Evolutionary conservation across 768 basidiomycete species (phyloP).

Genomic region (Lentinula boryana): DNA sequence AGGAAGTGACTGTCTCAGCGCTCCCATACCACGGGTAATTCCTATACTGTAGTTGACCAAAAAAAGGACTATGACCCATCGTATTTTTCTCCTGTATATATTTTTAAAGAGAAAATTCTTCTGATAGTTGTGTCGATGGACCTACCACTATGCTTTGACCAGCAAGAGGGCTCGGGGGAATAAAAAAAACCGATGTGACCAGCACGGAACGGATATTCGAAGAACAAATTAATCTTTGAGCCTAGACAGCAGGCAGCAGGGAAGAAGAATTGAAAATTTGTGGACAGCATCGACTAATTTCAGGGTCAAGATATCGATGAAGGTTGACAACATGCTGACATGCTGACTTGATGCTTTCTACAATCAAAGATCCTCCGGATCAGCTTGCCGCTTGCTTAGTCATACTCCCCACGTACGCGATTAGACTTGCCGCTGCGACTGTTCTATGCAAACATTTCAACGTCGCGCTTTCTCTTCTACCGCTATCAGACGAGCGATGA

Average conservation of each 20-base stretch:
- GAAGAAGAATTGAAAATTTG: not conserved
- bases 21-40: no score
- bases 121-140: not conserved
- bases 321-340: not conserved
- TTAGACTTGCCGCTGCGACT: not conserved
- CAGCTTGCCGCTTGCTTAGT: not conserved
- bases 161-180: not conserved
- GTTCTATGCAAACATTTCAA: not conserved
- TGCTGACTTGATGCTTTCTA: not conserved
- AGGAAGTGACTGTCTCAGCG: no score
- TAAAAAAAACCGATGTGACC: conserved; percentile 11
- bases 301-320: not conserved
- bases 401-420: not conserved
- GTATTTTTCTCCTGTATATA: not conserved
- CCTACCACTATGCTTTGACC: not conserved
- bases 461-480: conserved; percentile 14
- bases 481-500: conserved; percentile 41
- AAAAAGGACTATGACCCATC: not conserved
- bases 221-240: not conserved
- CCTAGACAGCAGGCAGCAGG: no score
- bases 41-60: not conserved
- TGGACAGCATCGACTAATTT: not conserved
- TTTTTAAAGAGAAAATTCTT: not conserved
- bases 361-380: not conserved
- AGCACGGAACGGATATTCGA: conserved; percentile 10